A percentile compares a stretch with the other conserved stretches of the same genome.
Evolutionary conservation across 2,329 filamentous ascomycete genomes (phyloP).

Genomic region (Aureobasidium lini): DNA sequence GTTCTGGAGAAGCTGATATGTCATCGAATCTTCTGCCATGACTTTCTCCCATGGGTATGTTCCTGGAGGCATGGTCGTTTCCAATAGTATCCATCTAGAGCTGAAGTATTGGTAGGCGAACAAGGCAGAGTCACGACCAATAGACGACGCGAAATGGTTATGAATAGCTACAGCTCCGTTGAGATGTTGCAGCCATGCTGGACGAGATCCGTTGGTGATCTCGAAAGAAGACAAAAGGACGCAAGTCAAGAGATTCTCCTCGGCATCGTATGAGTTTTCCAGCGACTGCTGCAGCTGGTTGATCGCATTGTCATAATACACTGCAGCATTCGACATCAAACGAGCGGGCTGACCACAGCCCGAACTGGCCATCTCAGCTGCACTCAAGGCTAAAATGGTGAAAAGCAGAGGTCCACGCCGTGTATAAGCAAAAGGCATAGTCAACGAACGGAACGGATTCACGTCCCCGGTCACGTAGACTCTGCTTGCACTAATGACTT

Average conservation of each 20-base stretch:
- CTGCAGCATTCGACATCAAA: background rate
- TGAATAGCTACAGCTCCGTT: constrained; percentile 1
- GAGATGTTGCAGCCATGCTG: constrained; percentile 4
- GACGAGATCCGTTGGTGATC: background rate
- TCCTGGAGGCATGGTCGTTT: constrained; percentile 8
- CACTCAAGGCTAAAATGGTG: background rate
- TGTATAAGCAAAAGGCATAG: background rate
- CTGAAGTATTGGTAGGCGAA: constrained; percentile 4
- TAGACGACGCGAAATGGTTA: background rate
- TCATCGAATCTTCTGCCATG: background rate
- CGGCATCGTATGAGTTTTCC: background rate
- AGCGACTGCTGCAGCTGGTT: background rate
- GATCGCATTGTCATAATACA: background rate
- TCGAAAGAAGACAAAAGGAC: constrained; percentile 1
- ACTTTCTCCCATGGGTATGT: constrained; percentile 1
- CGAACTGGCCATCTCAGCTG: background rate
- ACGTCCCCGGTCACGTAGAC: background rate
- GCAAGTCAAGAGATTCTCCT: constrained; percentile 1
- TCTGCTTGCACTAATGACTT: constrained; percentile 2
- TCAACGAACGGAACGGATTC: background rate
- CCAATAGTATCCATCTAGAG: constrained; percentile 1
- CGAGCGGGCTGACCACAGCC: background rate
- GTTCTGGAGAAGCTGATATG: background rate
- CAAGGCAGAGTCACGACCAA: background rate
- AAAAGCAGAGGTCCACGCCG: background rate